Evolutionary conservation across 192 early-diverging fungal species (phyloP), one percentile per base, ranked within the genome.

Genomic region (Backusella australiensis): DNA sequence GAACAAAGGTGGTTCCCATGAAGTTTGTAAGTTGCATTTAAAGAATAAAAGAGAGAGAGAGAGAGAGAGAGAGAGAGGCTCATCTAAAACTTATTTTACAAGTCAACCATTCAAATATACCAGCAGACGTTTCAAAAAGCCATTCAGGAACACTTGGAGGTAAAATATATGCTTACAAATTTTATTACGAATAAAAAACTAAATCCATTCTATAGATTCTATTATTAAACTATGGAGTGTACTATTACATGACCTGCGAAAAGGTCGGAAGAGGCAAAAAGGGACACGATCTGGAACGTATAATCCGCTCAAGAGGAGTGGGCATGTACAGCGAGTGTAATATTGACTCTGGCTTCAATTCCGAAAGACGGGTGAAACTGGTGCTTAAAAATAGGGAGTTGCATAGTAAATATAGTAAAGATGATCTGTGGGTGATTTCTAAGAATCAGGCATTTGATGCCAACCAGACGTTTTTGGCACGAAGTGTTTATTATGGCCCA

Each of bases 381-480:
- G 56, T 75, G 17, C 26, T 88, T 0, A 68, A 67, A 41, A 81
- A 78, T 46, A 23, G 70, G 17, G 85, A 88, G 70, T 78, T 83
- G 36, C 80, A 85, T 71, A 84, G 80, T 7, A 85, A 82, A 59
- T 88, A 84, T 67, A 78, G 35, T 9, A 80, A 74, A 74, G 87
- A 88, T 67, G 87, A 88, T 63, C 71, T 88, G 2, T 88, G 87
- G 87, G 81, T 86, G 0, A 52, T 86, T 1, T 88, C 87, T 0
- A 84, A 78, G 7, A 71, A 74, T 0, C 72, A 75, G 11, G 70
- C 56, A 0, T 86, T 88, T 36, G 87, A 88, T 35, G 42, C 87
- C 14, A 68, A 68, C 29, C 72, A 73, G 3, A 83, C 85, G 0
- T 88, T 86, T 78, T 79, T 88, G 15, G 83, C 77, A 4, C 77